These are phyloP conservation scores for Turritis glabra DNA, from an alignment of 345 rosid genomes.

Conservation along the genomic window DNA sequence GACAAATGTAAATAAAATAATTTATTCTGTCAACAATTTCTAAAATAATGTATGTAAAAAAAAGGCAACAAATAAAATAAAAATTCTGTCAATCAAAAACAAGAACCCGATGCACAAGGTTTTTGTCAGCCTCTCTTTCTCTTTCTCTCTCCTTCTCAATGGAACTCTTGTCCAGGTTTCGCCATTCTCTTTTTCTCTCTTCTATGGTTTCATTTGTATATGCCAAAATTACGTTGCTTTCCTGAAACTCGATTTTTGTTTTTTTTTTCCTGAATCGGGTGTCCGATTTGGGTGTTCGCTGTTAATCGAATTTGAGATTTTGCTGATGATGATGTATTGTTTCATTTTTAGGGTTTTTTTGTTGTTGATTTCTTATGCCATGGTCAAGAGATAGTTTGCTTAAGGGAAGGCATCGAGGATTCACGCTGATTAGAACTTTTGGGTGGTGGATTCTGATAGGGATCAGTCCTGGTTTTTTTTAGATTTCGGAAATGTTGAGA, in stretches of 20 bases:
- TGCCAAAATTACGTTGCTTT: background rate
- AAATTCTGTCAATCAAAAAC: slow-evolving; percentile 1
- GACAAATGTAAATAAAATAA: slow-evolving; percentile 21
- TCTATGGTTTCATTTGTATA: background rate
- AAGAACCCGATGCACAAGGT: slow-evolving; percentile 32
- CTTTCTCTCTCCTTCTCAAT: background rate
- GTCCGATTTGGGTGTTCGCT: background rate
- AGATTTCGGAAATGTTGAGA: background rate
- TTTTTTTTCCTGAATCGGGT: background rate
- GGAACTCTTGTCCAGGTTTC: background rate
- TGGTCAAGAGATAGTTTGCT: background rate
- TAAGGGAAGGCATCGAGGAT: background rate
- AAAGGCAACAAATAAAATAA: slow-evolving; percentile 2
- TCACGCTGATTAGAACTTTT: background rate
- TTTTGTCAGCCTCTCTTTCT: slow-evolving; percentile 41
- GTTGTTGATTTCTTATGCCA: background rate
- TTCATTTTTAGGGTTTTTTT: background rate
- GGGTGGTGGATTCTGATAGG: too few species aligned
- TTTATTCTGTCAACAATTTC: too few species aligned
- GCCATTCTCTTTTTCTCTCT: background rate
- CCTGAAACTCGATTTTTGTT: background rate
- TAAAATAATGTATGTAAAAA: slow-evolving; percentile 8
- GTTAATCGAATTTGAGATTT: background rate
- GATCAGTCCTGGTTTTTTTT: background rate
- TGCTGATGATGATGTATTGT: background rate